Conservation (phyloP, 2,329 filamentous ascomycete species). For the Orbilia quercus region DNA sequence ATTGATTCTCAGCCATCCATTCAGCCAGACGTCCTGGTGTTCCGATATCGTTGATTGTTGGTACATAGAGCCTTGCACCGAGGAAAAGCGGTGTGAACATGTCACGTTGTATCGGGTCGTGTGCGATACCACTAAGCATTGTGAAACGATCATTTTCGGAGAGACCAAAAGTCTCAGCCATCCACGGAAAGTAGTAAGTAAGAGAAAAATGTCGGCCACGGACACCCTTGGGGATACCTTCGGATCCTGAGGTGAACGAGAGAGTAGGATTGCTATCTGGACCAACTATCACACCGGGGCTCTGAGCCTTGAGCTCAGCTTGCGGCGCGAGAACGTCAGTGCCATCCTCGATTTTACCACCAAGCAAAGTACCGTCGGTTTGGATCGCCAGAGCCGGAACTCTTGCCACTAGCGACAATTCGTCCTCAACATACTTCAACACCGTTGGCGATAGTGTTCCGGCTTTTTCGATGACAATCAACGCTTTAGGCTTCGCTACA, state of each 20-base stretch:
- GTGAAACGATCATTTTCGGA: slow-evolving; percentile 80
- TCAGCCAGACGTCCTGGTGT: slow-evolving; percentile 85
- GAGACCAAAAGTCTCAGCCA: slow-evolving; percentile 83
- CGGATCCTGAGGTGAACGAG: slow-evolving; percentile 77
- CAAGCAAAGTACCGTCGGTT: slow-evolving; percentile 77
- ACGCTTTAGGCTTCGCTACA: slow-evolving; percentile 77
- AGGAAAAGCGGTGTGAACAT: slow-evolving; percentile 93
- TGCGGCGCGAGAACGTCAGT: slow-evolving; percentile 74
- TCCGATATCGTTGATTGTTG: slow-evolving; percentile 80
- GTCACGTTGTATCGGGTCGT: slow-evolving; percentile 76
- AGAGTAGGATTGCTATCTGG: slow-evolving; percentile 85
- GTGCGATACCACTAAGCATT: slow-evolving; percentile 84
- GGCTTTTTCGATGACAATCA: slow-evolving; percentile 79
- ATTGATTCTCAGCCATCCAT: slow-evolving; percentile 81
- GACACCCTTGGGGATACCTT: slow-evolving; percentile 87
- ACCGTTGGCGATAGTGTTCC: slow-evolving; percentile 69
- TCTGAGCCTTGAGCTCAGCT: slow-evolving; percentile 67
- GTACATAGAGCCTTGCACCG: slow-evolving; percentile 81
- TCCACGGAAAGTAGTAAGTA: slow-evolving; percentile 90
- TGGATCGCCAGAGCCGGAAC: slow-evolving; percentile 78
- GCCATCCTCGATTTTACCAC: slow-evolving; percentile 72
- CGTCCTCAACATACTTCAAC: slow-evolving; percentile 75
- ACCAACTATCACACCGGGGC: slow-evolving; percentile 80
- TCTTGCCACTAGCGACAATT: slow-evolving; percentile 77
- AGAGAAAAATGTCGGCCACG: slow-evolving; percentile 86